Evolutionary conservation across 768 basidiomycete genomes (phyloP), one percentile per base, ranked within the genome.

Genomic region (Lactarius tabidus): DNA sequence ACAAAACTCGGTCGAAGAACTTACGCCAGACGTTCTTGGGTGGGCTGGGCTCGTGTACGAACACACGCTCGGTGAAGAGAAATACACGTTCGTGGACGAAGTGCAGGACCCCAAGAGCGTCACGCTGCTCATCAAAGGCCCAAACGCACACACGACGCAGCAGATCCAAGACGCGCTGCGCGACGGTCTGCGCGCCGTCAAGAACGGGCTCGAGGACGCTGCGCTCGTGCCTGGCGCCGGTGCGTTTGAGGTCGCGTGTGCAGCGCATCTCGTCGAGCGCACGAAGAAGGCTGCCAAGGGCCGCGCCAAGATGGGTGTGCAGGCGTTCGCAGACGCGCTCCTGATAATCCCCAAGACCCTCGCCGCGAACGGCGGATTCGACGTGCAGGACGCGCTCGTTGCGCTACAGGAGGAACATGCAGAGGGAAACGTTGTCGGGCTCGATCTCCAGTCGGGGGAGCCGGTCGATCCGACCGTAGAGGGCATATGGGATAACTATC

Each of bases 21-120:
- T 99, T 57, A 87, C 86, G 2, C 94, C 96, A 17, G 89, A 90
- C 60, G 82, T 93, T 38, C 87, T 99, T 57, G 97, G 97, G 36
- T 97, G 93, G 90, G 97, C 97, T 48, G 97, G 97, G 10, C 86
- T 98, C 67, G 94, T 99, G 35, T 99, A 99, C 79, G 97, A 99
- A 78, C 95, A 98, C 77, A 98, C 95, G 23, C 85, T 99, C 36
- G 97, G 97, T 69, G 97, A 99, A 79, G 97, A 99, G 74, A 99
- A 98, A 74, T 99, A 84, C 77, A 99, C 97, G 0, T 98, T 98
- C 74, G 81, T 99, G 62, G 97, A 98, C 77, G 92, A 99, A 69
- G 96, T 98, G 76, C 93, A 90, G 77, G 85, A 89, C 66, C 96
- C 97, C 33, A 95, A 92, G 82, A 90, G 88, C 63, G 97, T 98